Evolutionary conservation across 345 rosid species (phyloP).

Genomic region (Lepidium sativum): DNA sequence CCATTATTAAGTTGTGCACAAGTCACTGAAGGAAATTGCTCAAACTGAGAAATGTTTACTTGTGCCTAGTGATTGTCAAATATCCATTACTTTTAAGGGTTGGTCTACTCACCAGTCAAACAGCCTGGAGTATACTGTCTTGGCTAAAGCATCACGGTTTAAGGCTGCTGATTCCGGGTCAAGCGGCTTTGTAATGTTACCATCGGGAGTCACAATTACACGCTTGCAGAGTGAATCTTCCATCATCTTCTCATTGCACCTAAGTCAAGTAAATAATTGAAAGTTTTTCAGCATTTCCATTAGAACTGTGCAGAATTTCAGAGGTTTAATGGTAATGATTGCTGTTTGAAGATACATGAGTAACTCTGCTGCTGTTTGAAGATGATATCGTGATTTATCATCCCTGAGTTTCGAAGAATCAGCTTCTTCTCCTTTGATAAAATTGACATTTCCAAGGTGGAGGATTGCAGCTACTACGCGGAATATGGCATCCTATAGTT

Average conservation of each 20-base stretch:
- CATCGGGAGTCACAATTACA: conserved; percentile 74
- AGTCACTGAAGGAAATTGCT: not conserved
- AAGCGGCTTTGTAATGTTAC: conserved; percentile 56
- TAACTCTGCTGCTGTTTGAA: conserved; percentile 57
- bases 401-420: conserved; percentile 72
- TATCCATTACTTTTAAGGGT: not conserved
- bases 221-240: conserved; percentile 73
- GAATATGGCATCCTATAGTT: conserved; percentile 59
- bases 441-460: conserved; percentile 66
- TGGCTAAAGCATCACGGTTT: conserved; percentile 69
- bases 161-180: conserved; percentile 53
- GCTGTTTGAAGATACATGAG: conserved; percentile 34
- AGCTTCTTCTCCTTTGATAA: conserved; percentile 54
- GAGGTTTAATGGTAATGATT: not conserved
- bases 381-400: conserved; percentile 52
- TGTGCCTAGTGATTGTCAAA: not conserved
- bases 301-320: not conserved
- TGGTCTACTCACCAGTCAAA: conserved; percentile 54
- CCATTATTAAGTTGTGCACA: conserved; percentile 14
- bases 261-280: conserved; percentile 12
- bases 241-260: conserved; percentile 62
- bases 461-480: conserved; percentile 68
- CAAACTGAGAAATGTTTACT: not conserved
- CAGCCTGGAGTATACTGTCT: conserved; percentile 59
- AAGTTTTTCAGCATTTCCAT: not conserved